phyloP scores from a whole-genome alignment of 768 basidiomycete genomes.

The Pisolithus orientalis region DNA sequence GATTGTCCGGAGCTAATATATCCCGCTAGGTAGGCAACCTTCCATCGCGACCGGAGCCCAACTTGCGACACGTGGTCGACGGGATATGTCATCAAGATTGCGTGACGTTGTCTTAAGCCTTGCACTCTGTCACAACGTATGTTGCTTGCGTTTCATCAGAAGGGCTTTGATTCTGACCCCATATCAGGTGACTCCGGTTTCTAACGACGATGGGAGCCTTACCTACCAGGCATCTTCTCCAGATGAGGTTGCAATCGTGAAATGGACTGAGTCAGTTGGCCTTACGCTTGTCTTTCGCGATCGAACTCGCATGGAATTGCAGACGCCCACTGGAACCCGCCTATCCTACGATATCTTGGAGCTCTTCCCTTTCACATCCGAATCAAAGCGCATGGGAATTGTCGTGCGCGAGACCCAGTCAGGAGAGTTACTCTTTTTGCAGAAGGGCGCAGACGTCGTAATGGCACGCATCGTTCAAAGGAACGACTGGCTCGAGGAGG shows the following conservation, averaged over 20 bases:
- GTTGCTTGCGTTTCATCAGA: conserved; percentile 15
- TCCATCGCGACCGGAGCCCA: conserved; percentile 71
- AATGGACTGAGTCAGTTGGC: conserved; percentile 94
- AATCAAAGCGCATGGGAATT: conserved; percentile 99
- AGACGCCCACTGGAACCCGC: conserved; percentile 56
- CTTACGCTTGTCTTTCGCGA: conserved; percentile 85
- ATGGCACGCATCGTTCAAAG: conserved; percentile 93
- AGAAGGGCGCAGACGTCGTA: conserved; percentile 98
- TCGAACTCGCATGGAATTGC: conserved; percentile 83
- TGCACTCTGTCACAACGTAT: conserved; percentile 92
- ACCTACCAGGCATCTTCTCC: conserved; percentile 99
- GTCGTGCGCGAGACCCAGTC: conserved; percentile 74
- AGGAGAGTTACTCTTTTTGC: conserved; percentile 82
- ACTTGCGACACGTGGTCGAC: conserved; percentile 76
- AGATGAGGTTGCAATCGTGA: conserved; percentile 97
- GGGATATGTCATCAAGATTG: conserved; percentile 93
- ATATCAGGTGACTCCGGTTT: conserved; percentile 85
- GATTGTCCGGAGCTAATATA: background rate
- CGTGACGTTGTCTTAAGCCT: conserved; percentile 90
- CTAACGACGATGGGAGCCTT: conserved; percentile 88
- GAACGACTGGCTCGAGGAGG: conserved; percentile 99
- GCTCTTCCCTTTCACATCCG: conserved; percentile 97
- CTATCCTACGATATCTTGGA: conserved; percentile 83
- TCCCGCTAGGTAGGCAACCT: conserved; percentile 39
- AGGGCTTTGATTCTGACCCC: background rate